Evolutionary conservation across 2,329 filamentous ascomycete species (phyloP).

Genomic region (Monosporascus sp.): DNA sequence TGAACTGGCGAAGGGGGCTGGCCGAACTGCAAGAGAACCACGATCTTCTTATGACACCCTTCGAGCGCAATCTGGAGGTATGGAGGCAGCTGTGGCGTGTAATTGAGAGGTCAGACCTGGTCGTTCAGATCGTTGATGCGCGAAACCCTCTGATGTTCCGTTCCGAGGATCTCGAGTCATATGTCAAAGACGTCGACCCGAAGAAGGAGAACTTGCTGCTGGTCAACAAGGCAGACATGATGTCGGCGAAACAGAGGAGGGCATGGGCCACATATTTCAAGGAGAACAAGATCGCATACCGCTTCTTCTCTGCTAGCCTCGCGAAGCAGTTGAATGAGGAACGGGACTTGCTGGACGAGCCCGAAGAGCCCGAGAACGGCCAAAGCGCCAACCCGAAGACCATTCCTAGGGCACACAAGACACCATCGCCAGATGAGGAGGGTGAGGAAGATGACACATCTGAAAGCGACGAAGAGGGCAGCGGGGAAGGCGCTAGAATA

Average conservation of each 20-base stretch:
- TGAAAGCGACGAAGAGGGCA: constrained; percentile 31
- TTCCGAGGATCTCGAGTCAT: constrained; percentile 86
- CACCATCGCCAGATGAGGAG: constrained; percentile 22
- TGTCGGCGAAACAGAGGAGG: constrained; percentile 78
- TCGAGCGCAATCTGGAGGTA: constrained; percentile 94
- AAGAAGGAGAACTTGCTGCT: constrained; percentile 87
- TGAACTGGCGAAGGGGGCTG: constrained; percentile 84
- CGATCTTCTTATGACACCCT: constrained; percentile 93
- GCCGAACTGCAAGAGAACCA: constrained; percentile 92
- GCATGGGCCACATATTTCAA: constrained; percentile 86
- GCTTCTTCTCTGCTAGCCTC: constrained; percentile 91
- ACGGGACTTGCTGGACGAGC: constrained; percentile 49
- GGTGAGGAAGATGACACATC: constrained; percentile 24
- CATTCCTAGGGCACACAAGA: constrained; percentile 17
- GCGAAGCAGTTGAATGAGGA: constrained; percentile 86
- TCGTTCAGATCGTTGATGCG: constrained; percentile 98
- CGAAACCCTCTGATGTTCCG: constrained; percentile 91
- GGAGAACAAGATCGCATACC: constrained; percentile 76
- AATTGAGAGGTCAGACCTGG: constrained; percentile 89
- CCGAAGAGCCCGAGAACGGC: constrained; percentile 31
- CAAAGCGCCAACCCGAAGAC: constrained; percentile 28
- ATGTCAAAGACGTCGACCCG: constrained; percentile 87
- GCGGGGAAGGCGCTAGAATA: constrained; percentile 29
- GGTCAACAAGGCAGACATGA: constrained; percentile 99
- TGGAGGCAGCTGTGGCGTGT: constrained; percentile 98